Evolutionary conservation across 2,329 filamentous ascomycete genomes (phyloP), one percentile per base, ranked within the genome.

Genomic region (Westerdykella aurantiaca): DNA sequence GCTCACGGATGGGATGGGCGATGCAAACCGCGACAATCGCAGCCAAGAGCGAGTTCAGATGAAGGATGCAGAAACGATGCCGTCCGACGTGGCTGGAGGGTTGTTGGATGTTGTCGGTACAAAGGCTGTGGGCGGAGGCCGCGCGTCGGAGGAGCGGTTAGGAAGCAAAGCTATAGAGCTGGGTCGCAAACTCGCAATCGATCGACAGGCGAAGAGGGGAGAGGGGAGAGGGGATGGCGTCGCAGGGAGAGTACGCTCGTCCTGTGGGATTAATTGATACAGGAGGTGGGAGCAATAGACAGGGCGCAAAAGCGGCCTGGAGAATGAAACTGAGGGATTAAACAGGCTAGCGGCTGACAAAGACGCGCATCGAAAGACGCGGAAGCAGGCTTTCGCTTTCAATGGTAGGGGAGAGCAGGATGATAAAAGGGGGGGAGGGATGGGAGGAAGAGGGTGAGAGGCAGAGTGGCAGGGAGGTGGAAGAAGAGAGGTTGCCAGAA

Each of bases 241-340:
- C 4, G 25, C 11, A 29, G 25, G 11, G 25, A 29, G 25, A 7
- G 7, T 10, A 4, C 4, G 25, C 4, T 12, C 25, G 25, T 29
- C 25, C 25, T 29, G 25, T 29, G 25, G 7, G 25, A 64, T 60
- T 64, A 63, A 29, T 29, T 53, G 58, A 52, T 55, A 58, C 55
- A 58, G 57, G 53, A 52, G 52, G 48, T 52, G 50, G 57, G 48
- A 42, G 47, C 53, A 67, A 67, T 67, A 67, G 58, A 67, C 63
- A 67, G 57, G 58, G 53, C 57, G 56, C 56, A 38, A 41, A 43
- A 43, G 56, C 50, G 51, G 56, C 51, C 57, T 66, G 64, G 64
- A 66, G 63, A 64, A 63, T 41, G 49, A 51, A 66, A 65, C 54
- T 61, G 55, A 56, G 39, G 40, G 63, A 65, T 65, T 66, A 64